Conservation (phyloP, 345 rosid genomes). For the Carallia brachiata region DNA sequence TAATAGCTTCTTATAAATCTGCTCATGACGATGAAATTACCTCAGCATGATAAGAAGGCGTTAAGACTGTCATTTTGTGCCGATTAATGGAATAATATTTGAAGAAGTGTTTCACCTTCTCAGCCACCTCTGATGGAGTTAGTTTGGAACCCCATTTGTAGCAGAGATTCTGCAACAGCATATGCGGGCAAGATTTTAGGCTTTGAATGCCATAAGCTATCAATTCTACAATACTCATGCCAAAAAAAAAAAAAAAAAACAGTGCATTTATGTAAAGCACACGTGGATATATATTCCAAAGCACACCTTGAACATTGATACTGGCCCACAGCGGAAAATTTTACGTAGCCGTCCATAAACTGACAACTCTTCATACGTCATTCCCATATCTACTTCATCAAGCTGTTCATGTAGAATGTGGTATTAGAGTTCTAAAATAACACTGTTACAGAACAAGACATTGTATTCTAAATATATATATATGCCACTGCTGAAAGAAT, state of each 20-base stretch:
- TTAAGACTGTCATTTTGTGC: conserved; percentile 91
- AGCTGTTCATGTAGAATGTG: conserved; percentile 42
- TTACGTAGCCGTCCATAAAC: conserved; percentile 78
- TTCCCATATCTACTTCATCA: conserved; percentile 90
- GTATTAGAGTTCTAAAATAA: too few relatives aligned
- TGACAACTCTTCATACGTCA: conserved; percentile 93
- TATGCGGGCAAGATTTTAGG: neutral
- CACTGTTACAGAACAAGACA: neutral
- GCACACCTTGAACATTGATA: conserved; percentile 93
- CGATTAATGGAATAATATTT: conserved; percentile 90
- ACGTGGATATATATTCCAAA: conserved; percentile 1
- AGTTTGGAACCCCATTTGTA: conserved; percentile 80
- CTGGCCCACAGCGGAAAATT: conserved; percentile 86
- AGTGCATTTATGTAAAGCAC: too few relatives aligned
- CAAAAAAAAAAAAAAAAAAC: too few relatives aligned
- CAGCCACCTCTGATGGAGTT: conserved; percentile 80
- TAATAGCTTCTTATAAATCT: neutral
- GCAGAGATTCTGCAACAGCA: conserved; percentile 77
- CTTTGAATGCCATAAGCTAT: neutral
- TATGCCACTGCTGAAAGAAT: neutral
- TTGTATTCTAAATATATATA: neutral
- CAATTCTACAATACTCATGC: neutral
- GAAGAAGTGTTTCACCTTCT: conserved; percentile 93
- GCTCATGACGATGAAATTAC: conserved; percentile 29
- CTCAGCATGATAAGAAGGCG: conserved; percentile 98